These are phyloP conservation scores for Teunomyces atbi DNA, from an alignment of 805 yeast genomes.

Conservation along the genomic window DNA sequence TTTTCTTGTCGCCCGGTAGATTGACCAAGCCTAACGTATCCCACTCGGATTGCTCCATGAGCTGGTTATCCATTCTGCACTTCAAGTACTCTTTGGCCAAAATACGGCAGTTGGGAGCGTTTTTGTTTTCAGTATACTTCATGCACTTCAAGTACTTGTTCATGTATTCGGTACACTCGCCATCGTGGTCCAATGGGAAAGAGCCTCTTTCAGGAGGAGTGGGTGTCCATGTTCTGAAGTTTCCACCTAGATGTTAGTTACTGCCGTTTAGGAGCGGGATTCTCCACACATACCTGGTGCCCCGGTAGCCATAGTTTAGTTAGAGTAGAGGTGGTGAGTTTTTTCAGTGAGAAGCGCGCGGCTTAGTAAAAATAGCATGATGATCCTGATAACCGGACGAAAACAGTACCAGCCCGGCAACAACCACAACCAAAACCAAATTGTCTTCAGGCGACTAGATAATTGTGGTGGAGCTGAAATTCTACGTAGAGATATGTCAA, in stretches of 20 bases:
- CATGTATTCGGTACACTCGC: constrained; percentile 81
- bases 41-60: constrained; percentile 44
- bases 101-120: constrained; percentile 87
- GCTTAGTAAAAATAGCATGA: neutral
- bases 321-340: neutral
- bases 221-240: constrained; percentile 52
- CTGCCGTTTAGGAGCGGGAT: neutral
- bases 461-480: no score
- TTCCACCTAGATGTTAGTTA: constrained; percentile 12
- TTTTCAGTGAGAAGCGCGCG: neutral
- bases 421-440: no score
- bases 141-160: constrained; percentile 72
- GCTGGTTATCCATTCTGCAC: constrained; percentile 81
- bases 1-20: constrained; percentile 34
- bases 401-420: no score
- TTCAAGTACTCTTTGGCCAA: constrained; percentile 78
- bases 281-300: constrained; percentile 31
- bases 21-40: constrained; percentile 42
- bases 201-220: constrained; percentile 97
- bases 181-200: constrained; percentile 86
- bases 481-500: no score
- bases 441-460: no score
- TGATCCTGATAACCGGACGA: no score
- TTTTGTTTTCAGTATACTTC: constrained; percentile 71
- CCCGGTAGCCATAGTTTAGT: constrained; percentile 33